Base-by-base conservation (phyloP, 805 yeast species). In the Nakazawaea ambrosiae region DNA sequence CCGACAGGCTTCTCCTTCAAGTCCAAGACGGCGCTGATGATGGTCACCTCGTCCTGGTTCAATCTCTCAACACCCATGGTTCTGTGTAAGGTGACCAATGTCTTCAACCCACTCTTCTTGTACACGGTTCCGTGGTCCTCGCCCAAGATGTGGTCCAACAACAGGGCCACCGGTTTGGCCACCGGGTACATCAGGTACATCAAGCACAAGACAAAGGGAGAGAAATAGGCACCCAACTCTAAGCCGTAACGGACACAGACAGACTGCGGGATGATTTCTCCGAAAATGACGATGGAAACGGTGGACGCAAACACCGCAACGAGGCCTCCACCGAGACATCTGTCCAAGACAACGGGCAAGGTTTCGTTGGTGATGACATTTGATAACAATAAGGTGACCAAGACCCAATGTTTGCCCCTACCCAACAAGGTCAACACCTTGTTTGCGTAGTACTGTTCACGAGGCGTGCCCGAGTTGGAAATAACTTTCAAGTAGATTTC, bases 51-150 rank as follows among this genome's bases (percentile, higher is more conserved):
- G 60, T 90, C 98, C 53, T 81, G 81, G 55, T 88, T 89, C 46
- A 90, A 73, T 42, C 96, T 68, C 58, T 92, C 97, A 6, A 83
- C 94, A 37, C 96, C 97, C 92, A 89, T 87, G 16, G 95, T 86
- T 51, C 82, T 77, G 57, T 90, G 98, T 49, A 90, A 66, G 3
- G 96, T 86, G 37, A 90, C 98, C 49, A 90, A 70, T 2, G 97
- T 86, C 61, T 92, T 90, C 51, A 90, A 74, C 1, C 97, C 97
- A 5, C 87, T 81, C 58, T 86, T 87, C 56, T 86, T 87, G 64
- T 90, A 90, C 28, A 90, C 76, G 2, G 96, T 88, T 24, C 98
- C 97, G 58, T 90, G 97, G 60, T 87, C 96, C 62, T 90, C 95
- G 38, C 98, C 98, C 25, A 90, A 67, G 26, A 81, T 70, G 50